phyloP scores from a whole-genome alignment of 257 asterid species.

The Verbascum thapsus region DNA sequence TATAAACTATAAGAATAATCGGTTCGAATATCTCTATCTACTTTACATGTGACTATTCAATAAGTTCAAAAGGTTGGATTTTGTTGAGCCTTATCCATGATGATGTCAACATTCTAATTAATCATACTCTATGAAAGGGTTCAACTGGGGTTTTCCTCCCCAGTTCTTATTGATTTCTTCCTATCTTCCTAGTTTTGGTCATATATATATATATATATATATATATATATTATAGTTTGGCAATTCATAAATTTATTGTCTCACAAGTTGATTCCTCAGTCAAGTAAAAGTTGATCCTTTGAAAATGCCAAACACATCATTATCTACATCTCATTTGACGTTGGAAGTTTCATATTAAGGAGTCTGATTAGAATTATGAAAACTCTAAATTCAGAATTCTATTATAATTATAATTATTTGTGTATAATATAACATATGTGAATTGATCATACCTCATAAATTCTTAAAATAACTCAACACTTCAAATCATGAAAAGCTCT shows the following conservation, averaged over 20 bases:
- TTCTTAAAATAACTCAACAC: too few species aligned
- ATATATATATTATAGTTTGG: neutral
- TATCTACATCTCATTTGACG: constrained; percentile 17
- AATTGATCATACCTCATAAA: too few species aligned
- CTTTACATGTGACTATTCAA: too few species aligned
- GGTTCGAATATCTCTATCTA: too few species aligned
- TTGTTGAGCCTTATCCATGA: neutral
- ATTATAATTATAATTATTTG: too few species aligned
- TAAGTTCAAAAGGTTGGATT: too few species aligned
- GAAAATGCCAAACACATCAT: constrained; percentile 31
- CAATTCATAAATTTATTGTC: neutral
- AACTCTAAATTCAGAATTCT: too few species aligned
- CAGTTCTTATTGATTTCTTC: constrained; percentile 20
- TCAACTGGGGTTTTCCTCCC: neutral
- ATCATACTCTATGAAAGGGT: neutral
- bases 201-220: constrained; percentile 10
- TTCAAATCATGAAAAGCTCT: too few species aligned
- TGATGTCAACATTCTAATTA: neutral
- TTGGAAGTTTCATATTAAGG: constrained; percentile 6
- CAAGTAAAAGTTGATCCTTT: constrained; percentile 13
- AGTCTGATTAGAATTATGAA: too few species aligned
- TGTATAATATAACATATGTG: too few species aligned
- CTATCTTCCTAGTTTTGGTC: constrained; percentile 9
- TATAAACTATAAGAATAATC: too few species aligned
- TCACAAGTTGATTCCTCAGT: constrained; percentile 31